A percentile compares a stretch with the other conserved stretches of the same genome.
Conservation (phyloP, 306 rosid genomes). For the Cicer judaicum region DNA sequence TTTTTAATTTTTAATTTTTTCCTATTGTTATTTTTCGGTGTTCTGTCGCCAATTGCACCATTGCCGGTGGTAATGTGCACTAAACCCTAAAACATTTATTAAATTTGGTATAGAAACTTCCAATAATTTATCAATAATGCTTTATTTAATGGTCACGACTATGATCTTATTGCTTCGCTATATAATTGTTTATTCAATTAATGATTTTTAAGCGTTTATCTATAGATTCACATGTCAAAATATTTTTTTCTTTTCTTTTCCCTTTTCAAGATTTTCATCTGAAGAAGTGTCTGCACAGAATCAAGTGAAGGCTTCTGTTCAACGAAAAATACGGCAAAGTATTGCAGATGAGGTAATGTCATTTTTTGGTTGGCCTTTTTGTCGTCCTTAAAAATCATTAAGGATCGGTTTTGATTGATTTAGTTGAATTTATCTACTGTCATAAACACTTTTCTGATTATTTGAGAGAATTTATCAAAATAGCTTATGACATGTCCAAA, state of each 20-base stretch:
- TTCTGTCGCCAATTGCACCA: constrained; percentile 22
- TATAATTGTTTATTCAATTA: neutral
- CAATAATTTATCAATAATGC: neutral
- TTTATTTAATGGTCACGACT: neutral
- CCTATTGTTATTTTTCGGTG: neutral
- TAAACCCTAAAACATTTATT: constrained; percentile 39
- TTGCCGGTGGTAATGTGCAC: neutral
- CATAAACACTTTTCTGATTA: no score
- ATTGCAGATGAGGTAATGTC: constrained; percentile 91
- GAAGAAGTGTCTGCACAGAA: constrained; percentile 98
- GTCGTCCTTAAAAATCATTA: neutral
- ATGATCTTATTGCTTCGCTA: constrained; percentile 5
- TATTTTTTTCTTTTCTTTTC: neutral
- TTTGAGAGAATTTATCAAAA: no score
- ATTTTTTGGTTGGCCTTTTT: neutral
- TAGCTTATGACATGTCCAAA: no score
- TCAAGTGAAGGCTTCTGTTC: constrained; percentile 98
- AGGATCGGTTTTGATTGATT: no score
- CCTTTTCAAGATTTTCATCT: constrained; percentile 66
- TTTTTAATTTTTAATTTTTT: neutral
- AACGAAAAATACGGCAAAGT: constrained; percentile 89
- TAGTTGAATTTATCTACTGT: no score
- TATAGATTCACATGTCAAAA: constrained; percentile 27
- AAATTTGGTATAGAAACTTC: constrained; percentile 1
- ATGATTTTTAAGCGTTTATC: constrained; percentile 18